These are phyloP conservation scores for Yamadazyma akitaensis DNA, from an alignment of 805 yeast genomes.

Conservation along the genomic window DNA sequence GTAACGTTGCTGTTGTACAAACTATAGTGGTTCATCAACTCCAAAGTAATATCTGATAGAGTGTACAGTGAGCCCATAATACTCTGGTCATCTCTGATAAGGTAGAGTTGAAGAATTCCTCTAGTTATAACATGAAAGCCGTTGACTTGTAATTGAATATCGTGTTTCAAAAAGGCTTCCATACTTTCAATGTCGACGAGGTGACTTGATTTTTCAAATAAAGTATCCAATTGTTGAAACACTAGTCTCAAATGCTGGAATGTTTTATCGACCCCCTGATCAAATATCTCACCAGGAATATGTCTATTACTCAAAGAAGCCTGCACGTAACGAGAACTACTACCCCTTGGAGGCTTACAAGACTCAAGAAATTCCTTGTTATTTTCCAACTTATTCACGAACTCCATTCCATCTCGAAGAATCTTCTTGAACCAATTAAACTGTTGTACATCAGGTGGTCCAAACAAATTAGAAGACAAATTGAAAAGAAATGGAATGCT, in stretches of 20 bases:
- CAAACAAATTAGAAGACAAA: slow-evolving; percentile 10
- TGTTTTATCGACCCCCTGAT: slow-evolving; percentile 20
- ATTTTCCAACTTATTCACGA: slow-evolving; percentile 8
- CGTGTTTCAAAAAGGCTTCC: slow-evolving; percentile 23
- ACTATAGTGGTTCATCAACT: slow-evolving; percentile 42
- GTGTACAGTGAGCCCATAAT: slow-evolving; percentile 46
- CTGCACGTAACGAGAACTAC: slow-evolving; percentile 36
- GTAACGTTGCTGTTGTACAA: slow-evolving; percentile 14
- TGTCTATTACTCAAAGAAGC: slow-evolving; percentile 33
- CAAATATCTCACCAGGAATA: slow-evolving; percentile 34
- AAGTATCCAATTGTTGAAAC: slow-evolving; percentile 18
- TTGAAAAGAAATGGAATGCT: slow-evolving; percentile 13
- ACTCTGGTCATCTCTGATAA: slow-evolving; percentile 59
- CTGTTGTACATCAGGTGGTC: background rate
- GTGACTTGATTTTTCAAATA: slow-evolving; percentile 17
- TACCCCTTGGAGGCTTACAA: slow-evolving; percentile 17
- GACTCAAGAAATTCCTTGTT: slow-evolving; percentile 2
- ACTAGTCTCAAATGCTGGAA: slow-evolving; percentile 18
- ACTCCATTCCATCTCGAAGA: slow-evolving; percentile 16
- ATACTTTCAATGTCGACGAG: slow-evolving; percentile 24
- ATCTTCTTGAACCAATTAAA: slow-evolving; percentile 11
- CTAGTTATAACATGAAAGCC: slow-evolving; percentile 50
- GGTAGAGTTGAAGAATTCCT: slow-evolving; percentile 58
- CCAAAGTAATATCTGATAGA: slow-evolving; percentile 22
- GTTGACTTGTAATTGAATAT: slow-evolving; percentile 20